Base-by-base conservation (phyloP, 768 basidiomycete species). In the Termitomyces bulborhizus region DNA sequence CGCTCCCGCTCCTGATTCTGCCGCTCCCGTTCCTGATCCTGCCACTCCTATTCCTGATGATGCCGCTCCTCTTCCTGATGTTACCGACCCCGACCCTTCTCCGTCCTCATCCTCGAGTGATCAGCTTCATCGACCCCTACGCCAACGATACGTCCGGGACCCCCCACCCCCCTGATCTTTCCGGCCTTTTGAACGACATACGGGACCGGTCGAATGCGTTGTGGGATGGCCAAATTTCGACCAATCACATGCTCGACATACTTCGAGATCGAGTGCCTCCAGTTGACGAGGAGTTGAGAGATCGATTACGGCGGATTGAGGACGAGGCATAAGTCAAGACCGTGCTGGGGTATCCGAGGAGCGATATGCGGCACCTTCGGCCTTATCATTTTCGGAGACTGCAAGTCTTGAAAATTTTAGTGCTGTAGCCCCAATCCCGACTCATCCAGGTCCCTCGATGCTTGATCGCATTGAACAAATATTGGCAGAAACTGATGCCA, bases 381-480 rank as follows among this genome's bases (percentile, higher is more conserved):
- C 71, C 0, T 61, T 69, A 4, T 63, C 69, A 9, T 66, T 65
- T 27, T 67, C 65, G 1, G 66, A 67, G 37, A 67, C 64, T 24
- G 63, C 63, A 26, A 68, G 65, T 41, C 57, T 74, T 26, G 60
- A 16, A 12, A 63, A 60, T 18, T 60, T 67, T 3, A 53, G 51
- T 13, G 69, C 66, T 64, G 76, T 78, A 0, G 69, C 81, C n/a
- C 78, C 79, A 5, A 67, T 73, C 8, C 75, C 82, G 5, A 65
- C 75, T 4, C 76, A 74, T 31, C 53, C 74, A 29, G 80, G 78
- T 8, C 78, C 73, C 4, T 80, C 85, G 0, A 70, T 88, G 39
- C 79, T 80, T 9, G 77, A 85, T 49, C 78, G 82, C 51, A 66
- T 89, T 4, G 79, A 83, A 55, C 82, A 84, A 7, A 75, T 89